Base-by-base conservation (phyloP, 2,329 filamentous ascomycete species). In the Chaetomiaceae sp. region DNA sequence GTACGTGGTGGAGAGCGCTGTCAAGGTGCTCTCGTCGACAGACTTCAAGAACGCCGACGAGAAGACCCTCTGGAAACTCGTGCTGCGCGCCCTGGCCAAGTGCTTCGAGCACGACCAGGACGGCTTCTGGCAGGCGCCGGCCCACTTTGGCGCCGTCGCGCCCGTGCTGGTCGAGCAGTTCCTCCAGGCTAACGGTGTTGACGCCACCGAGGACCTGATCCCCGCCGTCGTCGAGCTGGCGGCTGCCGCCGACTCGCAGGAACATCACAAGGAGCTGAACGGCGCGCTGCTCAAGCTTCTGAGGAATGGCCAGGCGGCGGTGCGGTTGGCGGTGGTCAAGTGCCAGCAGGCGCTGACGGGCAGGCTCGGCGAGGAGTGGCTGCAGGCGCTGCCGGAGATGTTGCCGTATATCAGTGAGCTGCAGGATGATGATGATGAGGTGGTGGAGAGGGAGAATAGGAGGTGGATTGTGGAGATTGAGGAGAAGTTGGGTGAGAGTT, bases 401-500 rank as follows among this genome's bases (percentile, higher is more conserved):
- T 72, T 99, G 66, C 92, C 95, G 17, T 89, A 92, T 58, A 96
- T 99, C 61, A 95, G 89, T 63, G 93, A 99, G 73, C 69, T 96
- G 63, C 86, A 96, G 71, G 93, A 99, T 65, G 93, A 99, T 66
- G 93, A 97, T 60, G 91, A 97, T 64, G 93, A 97, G 71, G 77
- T 79, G 23, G 92, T 99, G 20, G 93, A 99, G 73, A 76, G 83
- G 64, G 91, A 96, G 73, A 92, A 90, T 33, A 81, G 91, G 65
- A 77, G 82, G 62, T 96, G 93, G 92, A 93, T 97, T 61, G 80
- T 85, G 65, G 83, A 84, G 70, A 95, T 99, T 65, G 92, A 97
- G 70, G 84, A 81, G 41, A 86, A 95, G 25, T 71, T 97, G 46
- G 93, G 93, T 5, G 92, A 97, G 76, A 90, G 86, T 62, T 71